These are phyloP conservation scores for Fonsecaea pedrosoi DNA, from an alignment of 2,329 filamentous ascomycete species.

Conservation along the genomic window DNA sequence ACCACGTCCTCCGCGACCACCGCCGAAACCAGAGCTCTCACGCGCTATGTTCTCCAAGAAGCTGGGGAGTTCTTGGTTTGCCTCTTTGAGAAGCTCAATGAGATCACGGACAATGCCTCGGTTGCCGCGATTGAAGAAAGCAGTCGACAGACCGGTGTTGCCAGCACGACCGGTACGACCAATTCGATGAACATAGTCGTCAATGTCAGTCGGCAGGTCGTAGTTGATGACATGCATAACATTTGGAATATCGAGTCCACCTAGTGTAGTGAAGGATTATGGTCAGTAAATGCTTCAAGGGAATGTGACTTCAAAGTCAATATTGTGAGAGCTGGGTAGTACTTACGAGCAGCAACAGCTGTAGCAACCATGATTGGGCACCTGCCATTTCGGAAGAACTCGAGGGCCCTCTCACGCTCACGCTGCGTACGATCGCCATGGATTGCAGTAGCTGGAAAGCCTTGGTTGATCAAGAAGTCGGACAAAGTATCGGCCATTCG, in stretches of 20 bases:
- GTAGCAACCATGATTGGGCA: conserved; percentile 97
- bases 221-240: conserved; percentile 99
- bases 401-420: conserved; percentile 95
- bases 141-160: conserved; percentile 97
- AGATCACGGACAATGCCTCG: conserved; percentile 96
- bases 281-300: conserved; percentile 1
- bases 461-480: conserved; percentile 98
- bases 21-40: conserved; percentile 82
- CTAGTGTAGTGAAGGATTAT: background rate
- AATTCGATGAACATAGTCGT: conserved; percentile 98
- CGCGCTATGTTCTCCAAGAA: conserved; percentile 98
- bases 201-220: conserved; percentile 97
- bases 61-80: conserved; percentile 91
- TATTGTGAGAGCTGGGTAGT: background rate
- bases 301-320: background rate
- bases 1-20: conserved; percentile 69
- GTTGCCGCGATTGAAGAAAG: conserved; percentile 99
- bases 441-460: conserved; percentile 96
- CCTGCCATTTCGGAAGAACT: conserved; percentile 95
- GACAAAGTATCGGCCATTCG: conserved; percentile 98
- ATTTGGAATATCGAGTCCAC: conserved; percentile 88
- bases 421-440: conserved; percentile 98
- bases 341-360: conserved; percentile 80
- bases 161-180: conserved; percentile 99
- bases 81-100: conserved; percentile 97